Conservation (phyloP, 75 land plant species). For the Selaginella moellendorffii region DNA sequence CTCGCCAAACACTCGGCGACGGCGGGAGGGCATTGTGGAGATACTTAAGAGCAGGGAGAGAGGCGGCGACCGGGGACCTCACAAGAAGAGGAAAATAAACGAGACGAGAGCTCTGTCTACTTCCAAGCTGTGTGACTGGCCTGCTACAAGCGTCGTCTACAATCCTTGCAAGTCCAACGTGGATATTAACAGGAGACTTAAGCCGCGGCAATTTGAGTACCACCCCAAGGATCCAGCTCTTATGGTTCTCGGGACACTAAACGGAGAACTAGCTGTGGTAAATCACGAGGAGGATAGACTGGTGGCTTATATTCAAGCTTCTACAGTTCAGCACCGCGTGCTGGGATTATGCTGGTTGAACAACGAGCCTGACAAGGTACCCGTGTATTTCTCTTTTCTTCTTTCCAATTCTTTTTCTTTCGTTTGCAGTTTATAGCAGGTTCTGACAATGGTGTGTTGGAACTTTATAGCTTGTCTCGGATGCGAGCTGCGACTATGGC, state of each 20-base stretch:
- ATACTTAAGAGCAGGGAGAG: slow-evolving; percentile 46
- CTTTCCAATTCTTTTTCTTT: too few relatives aligned
- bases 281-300: slow-evolving; percentile 60
- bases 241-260: slow-evolving; percentile 72
- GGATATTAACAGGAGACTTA: slow-evolving; percentile 30
- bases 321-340: slow-evolving; percentile 44
- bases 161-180: slow-evolving; percentile 16
- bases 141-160: slow-evolving; percentile 36
- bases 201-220: slow-evolving; percentile 83
- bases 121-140: slow-evolving; percentile 54
- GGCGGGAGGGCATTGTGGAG: slow-evolving; percentile 34
- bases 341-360: slow-evolving; percentile 74
- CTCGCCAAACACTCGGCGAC: slow-evolving; percentile 41
- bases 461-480: slow-evolving; percentile 48
- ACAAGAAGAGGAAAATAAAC: too few relatives aligned
- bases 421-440: slow-evolving; percentile 65
- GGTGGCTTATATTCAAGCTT: slow-evolving; percentile 51
- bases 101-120: too few relatives aligned
- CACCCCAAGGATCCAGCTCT: slow-evolving; percentile 49
- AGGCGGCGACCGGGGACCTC: too few relatives aligned
- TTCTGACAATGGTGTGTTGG: slow-evolving; percentile 70
- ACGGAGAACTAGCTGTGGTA: slow-evolving; percentile 62
- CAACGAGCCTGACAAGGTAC: slow-evolving; percentile 64
- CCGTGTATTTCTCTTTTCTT: neutral
- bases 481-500: slow-evolving; percentile 31